phyloP scores from a whole-genome alignment of 2,329 filamentous ascomycete species.

The Aspergillus floridensis region DNA sequence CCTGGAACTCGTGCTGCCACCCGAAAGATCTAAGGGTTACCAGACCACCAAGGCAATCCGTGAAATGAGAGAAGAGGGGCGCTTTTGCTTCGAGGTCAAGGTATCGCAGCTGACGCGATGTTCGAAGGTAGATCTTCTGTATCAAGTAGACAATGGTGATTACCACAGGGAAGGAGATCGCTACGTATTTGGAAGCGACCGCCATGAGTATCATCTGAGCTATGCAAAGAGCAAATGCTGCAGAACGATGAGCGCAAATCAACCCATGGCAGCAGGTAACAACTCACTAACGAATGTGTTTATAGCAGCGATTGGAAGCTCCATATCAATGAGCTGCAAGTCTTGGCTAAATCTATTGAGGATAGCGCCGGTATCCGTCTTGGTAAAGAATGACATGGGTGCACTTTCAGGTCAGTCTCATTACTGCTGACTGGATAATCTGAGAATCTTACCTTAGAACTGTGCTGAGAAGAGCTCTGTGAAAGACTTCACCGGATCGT shows the following conservation, averaged over 20 bases:
- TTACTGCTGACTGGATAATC: constrained; percentile 22
- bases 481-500: constrained; percentile 51
- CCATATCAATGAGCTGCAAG: constrained; percentile 45
- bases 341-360: constrained; percentile 48
- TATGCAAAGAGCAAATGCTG: constrained; percentile 34
- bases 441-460: constrained; percentile 41
- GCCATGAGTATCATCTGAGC: constrained; percentile 52
- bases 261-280: background rate
- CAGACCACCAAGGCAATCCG: constrained; percentile 48
- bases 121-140: constrained; percentile 46
- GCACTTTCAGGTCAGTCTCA: constrained; percentile 24
- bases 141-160: constrained; percentile 44
- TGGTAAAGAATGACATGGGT: constrained; percentile 45
- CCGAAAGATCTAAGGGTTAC: constrained; percentile 45
- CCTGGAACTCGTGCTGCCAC: constrained; percentile 48
- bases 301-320: constrained; percentile 41
- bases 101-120: constrained; percentile 49
- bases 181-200: constrained; percentile 48
- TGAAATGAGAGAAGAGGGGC: constrained; percentile 51
- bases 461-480: constrained; percentile 48
- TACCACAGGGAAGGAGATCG: constrained; percentile 53
- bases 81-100: constrained; percentile 54
- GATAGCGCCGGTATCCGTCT: constrained; percentile 41
- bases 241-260: background rate
- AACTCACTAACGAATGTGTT: constrained; percentile 39